phyloP scores from a whole-genome alignment of 2,329 filamentous ascomycete species.

The Acarospora socialis region DNA sequence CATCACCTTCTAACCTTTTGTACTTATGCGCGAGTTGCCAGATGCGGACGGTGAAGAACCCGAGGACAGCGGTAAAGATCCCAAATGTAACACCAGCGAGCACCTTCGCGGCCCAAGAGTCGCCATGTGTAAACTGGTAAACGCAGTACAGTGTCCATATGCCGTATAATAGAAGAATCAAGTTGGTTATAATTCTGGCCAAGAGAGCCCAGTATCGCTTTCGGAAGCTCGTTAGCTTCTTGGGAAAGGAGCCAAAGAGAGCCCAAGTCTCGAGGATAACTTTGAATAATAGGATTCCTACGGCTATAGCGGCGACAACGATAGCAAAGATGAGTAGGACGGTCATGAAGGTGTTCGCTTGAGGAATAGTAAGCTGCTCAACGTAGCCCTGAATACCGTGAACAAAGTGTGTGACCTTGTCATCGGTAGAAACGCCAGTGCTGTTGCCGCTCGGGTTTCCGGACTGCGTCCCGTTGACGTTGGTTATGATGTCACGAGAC shows the following conservation, averaged over 20 bases:
- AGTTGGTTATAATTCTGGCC: slow-evolving; percentile 71
- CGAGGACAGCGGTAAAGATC: slow-evolving; percentile 68
- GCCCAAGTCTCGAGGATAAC: slow-evolving; percentile 84
- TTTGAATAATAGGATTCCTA: slow-evolving; percentile 80
- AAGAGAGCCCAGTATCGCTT: slow-evolving; percentile 94
- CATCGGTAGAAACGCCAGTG: slow-evolving; percentile 20
- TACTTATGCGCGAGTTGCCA: slow-evolving; percentile 59
- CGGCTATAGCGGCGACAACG: slow-evolving; percentile 66
- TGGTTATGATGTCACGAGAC: slow-evolving; percentile 34
- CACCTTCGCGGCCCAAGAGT: slow-evolving; percentile 82
- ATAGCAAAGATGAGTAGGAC: slow-evolving; percentile 80
- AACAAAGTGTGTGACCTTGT: slow-evolving; percentile 42
- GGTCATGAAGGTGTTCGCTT: slow-evolving; percentile 92
- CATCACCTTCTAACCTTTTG: slow-evolving; percentile 61
- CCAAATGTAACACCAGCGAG: slow-evolving; percentile 70
- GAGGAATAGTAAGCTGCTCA: slow-evolving; percentile 72
- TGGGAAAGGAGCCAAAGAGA: slow-evolving; percentile 74
- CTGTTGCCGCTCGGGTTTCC: slow-evolving; percentile 14
- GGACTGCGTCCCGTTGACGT: slow-evolving; percentile 27
- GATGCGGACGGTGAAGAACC: slow-evolving; percentile 74
- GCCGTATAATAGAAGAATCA: slow-evolving; percentile 85
- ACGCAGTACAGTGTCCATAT: slow-evolving; percentile 93
- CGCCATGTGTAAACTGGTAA: slow-evolving; percentile 84
- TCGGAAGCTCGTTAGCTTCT: slow-evolving; percentile 67
- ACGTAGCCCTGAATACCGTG: slow-evolving; percentile 68